Evolutionary conservation across 306 rosid genomes (phyloP).

Genomic region (Corylus americana): DNA sequence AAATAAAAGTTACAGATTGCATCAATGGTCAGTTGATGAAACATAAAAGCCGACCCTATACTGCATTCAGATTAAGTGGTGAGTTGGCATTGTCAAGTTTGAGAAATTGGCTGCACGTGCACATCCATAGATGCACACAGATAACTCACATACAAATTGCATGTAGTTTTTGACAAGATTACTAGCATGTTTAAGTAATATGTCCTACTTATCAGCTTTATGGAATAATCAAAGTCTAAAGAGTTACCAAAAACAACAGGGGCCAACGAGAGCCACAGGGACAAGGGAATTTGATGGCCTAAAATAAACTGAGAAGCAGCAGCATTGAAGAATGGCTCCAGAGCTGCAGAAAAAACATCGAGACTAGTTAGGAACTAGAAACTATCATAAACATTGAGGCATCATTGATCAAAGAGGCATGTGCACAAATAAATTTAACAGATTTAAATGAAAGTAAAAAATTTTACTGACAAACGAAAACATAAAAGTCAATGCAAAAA

Average conservation of each 20-base stretch:
- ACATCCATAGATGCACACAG: neutral
- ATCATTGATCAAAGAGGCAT: neutral
- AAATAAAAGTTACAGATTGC: slow-evolving; percentile 17
- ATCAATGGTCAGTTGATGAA: slow-evolving; percentile 7
- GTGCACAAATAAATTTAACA: neutral
- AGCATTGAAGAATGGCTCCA: slow-evolving; percentile 96
- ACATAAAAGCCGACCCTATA: neutral
- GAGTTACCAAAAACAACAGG: slow-evolving; percentile 87
- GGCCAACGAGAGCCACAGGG: slow-evolving; percentile 87
- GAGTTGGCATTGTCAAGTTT: neutral
- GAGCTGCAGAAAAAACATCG: slow-evolving; percentile 50
- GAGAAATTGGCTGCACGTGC: neutral
- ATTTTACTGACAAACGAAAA: neutral
- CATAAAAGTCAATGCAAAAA: neutral
- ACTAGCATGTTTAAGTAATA: neutral
- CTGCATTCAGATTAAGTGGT: neutral
- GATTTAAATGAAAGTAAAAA: neutral
- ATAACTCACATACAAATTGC: neutral
- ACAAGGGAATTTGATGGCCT: slow-evolving; percentile 76
- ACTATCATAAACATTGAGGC: neutral
- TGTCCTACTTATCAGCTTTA: neutral
- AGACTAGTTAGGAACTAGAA: neutral
- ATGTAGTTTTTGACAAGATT: neutral
- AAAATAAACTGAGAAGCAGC: slow-evolving; percentile 91
- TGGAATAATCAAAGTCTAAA: neutral